A percentile compares a stretch with the other conserved stretches of the same genome.
These are phyloP conservation scores for Kazachstania martiniae DNA, from an alignment of 805 yeast genomes.

Conservation along the genomic window DNA sequence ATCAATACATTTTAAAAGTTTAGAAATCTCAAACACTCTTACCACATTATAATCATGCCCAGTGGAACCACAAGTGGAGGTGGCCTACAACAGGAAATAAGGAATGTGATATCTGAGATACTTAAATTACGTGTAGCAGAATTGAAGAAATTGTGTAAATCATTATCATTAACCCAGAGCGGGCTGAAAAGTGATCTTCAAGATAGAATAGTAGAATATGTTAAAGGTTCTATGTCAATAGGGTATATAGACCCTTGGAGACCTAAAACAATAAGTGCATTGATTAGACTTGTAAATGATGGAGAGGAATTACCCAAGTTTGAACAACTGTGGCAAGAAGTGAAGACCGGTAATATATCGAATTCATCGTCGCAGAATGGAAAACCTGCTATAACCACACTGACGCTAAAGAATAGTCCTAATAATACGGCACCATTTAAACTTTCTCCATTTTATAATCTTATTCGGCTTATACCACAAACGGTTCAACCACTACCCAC, in stretches of 20 bases:
- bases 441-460: neutral
- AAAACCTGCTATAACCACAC: neutral
- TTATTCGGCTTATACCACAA: neutral
- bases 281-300: constrained; percentile 32
- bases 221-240: constrained; percentile 33
- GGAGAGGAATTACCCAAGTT: constrained; percentile 31
- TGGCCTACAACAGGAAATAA: constrained; percentile 22
- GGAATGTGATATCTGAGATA: constrained; percentile 26
- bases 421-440: neutral
- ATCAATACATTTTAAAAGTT: too few species aligned
- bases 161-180: constrained; percentile 36
- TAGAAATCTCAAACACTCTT: too few species aligned
- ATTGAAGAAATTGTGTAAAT: constrained; percentile 41
- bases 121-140: constrained; percentile 37
- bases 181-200: constrained; percentile 57
- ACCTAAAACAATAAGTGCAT: constrained; percentile 34
- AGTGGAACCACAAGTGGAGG: constrained; percentile 8
- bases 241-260: constrained; percentile 34
- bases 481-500: neutral
- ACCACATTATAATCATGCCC: too few species aligned
- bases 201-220: constrained; percentile 39
- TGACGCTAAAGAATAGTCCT: neutral
- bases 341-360: constrained; percentile 7
- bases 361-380: neutral
- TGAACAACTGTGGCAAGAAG: constrained; percentile 19